Evolutionary conservation across 225 moss, liverwort and hornwort genomes (phyloP).

Genomic region (Asterella californica): DNA sequence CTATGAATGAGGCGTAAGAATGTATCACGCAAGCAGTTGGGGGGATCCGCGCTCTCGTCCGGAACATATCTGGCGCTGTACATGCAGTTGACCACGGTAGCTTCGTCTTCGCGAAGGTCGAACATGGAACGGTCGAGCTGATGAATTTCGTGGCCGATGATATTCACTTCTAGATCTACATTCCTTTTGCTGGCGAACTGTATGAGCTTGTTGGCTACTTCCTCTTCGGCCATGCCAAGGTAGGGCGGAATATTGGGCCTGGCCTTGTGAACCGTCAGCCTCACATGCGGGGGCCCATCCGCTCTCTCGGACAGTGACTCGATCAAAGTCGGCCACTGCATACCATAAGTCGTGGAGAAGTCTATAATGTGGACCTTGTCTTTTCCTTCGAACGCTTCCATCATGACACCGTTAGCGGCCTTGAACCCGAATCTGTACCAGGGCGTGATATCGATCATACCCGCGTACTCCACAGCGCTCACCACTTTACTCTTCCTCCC

Average conservation of each 20-base stretch:
- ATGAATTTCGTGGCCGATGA: constrained; percentile 48
- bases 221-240: constrained; percentile 53
- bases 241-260: constrained; percentile 56
- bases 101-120: constrained; percentile 47
- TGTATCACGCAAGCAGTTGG: constrained; percentile 38
- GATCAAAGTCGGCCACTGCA: constrained; percentile 81
- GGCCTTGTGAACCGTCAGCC: constrained; percentile 64
- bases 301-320: constrained; percentile 58
- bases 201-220: constrained; percentile 45
- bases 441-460: constrained; percentile 74
- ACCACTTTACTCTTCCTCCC: constrained; percentile 36
- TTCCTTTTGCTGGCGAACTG: constrained; percentile 56
- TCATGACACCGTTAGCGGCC: constrained; percentile 66
- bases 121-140: constrained; percentile 43
- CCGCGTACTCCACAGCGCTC: constrained; percentile 65
- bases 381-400: constrained; percentile 70
- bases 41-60: constrained; percentile 46
- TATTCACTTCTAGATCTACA: constrained; percentile 53
- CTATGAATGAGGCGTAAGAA: constrained; percentile 43
- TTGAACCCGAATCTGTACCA: constrained; percentile 88
- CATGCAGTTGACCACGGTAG: constrained; percentile 60
- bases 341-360: constrained; percentile 62
- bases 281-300: constrained; percentile 63
- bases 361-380: constrained; percentile 68
- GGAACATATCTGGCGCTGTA: constrained; percentile 53